These are phyloP conservation scores for Astrocystis sublimbata DNA, from an alignment of 495 filamentous ascomycete species.

Conservation along the genomic window DNA sequence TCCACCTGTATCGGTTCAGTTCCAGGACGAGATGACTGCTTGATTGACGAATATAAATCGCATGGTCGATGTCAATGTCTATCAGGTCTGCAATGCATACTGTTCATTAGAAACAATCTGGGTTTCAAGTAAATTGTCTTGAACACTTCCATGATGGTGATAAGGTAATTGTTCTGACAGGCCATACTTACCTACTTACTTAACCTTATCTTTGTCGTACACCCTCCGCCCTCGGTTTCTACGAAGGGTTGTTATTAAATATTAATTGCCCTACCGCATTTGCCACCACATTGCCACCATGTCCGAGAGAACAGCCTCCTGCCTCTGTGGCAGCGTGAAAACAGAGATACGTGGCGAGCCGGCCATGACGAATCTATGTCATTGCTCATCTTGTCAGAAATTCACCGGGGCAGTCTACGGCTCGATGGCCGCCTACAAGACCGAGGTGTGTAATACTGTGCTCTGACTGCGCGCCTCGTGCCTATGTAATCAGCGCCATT, in stretches of 20 bases:
- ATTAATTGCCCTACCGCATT: background rate
- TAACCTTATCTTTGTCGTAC: too few relatives aligned
- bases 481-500: background rate
- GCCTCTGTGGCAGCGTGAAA: constrained; percentile 22
- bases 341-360: constrained; percentile 14
- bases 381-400: constrained; percentile 25
- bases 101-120: background rate
- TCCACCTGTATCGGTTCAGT: background rate
- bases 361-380: constrained; percentile 14
- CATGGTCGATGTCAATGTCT: background rate
- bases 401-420: constrained; percentile 8
- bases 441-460: constrained; percentile 13
- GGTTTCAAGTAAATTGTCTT: background rate
- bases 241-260: background rate
- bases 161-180: background rate
- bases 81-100: background rate
- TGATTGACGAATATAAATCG: background rate
- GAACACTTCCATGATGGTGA: background rate
- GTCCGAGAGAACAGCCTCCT: constrained; percentile 14
- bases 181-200: background rate
- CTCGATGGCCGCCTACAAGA: background rate
- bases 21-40: background rate
- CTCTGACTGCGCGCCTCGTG: background rate
- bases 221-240: too few relatives aligned
- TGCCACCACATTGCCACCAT: background rate